Percentiles rank a stretch among this genome's conserved stretches.
Evolutionary conservation across 345 rosid genomes (phyloP).

Genomic region (Eucalyptus paniculata): DNA sequence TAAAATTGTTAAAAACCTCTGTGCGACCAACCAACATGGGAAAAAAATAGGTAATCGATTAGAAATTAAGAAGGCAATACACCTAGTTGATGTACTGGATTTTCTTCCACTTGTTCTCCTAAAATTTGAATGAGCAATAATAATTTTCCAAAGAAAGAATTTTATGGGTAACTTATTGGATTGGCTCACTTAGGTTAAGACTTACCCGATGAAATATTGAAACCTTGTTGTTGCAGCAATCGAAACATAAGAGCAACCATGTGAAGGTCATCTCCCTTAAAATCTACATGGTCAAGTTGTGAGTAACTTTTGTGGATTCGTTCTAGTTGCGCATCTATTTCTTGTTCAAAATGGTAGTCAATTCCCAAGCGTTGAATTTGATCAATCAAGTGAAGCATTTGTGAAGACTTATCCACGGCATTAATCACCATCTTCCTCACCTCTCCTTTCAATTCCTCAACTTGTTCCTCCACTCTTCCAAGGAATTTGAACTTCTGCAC

Average conservation of each 20-base stretch:
- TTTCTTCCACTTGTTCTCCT: neutral
- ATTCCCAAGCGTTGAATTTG: slow-evolving; percentile 19
- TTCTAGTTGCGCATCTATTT: neutral
- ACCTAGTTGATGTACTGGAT: neutral
- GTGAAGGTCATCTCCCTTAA: neutral
- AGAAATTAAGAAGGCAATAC: neutral
- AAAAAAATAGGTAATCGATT: neutral
- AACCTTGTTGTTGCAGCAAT: neutral
- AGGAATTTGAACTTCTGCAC: neutral
- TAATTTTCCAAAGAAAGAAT: neutral
- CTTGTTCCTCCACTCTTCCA: neutral
- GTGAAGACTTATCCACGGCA: neutral
- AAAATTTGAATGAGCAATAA: neutral
- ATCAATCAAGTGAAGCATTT: slow-evolving; percentile 8
- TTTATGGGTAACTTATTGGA: neutral
- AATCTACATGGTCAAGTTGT: neutral
- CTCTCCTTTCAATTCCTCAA: neutral
- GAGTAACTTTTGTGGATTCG: neutral
- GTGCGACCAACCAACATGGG: neutral
- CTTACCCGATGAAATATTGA: neutral
- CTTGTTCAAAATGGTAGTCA: slow-evolving; percentile 26
- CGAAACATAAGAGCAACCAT: neutral
- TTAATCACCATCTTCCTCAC: neutral
- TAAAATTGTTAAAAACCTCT: slow-evolving; percentile 2
- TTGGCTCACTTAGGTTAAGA: neutral